A percentile compares a stretch with the other conserved stretches of the same genome.
Conservation (phyloP, 2,329 filamentous ascomycete genomes). For the Plenodomus tracheiphilus region DNA sequence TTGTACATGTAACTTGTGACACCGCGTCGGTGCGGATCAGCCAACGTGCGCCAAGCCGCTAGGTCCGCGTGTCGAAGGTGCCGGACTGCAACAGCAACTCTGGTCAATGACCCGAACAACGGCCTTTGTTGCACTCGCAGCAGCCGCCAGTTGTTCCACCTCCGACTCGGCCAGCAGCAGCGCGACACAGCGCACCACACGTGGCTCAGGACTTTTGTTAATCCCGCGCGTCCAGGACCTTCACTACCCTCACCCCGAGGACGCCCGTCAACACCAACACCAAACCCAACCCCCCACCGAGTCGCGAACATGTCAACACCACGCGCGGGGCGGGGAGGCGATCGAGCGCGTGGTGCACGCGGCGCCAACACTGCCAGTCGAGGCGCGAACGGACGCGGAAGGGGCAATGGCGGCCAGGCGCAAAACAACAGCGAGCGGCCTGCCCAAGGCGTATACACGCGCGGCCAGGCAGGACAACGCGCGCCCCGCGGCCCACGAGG, state of each 20-base stretch:
- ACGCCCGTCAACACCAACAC: neutral
- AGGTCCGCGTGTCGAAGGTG: neutral
- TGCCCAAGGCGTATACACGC: conserved; percentile 11
- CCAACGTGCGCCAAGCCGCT: conserved; percentile 15
- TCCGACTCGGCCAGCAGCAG: conserved; percentile 20
- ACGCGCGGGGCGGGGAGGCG: conserved; percentile 26
- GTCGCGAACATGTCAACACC: conserved; percentile 35
- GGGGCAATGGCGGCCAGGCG: conserved; percentile 14
- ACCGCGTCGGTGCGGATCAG: neutral
- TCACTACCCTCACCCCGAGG: neutral
- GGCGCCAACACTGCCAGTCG: conserved; percentile 10
- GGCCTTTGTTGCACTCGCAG: conserved; percentile 23
- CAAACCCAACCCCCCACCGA: conserved; percentile 6
- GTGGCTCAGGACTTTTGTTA: neutral
- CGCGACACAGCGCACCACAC: neutral
- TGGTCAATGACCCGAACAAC: conserved; percentile 4
- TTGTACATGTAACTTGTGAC: too few species aligned
- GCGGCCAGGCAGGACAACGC: conserved; percentile 8
- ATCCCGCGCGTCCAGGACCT: neutral
- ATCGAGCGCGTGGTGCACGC: conserved; percentile 19
- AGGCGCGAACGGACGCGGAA: conserved; percentile 17
- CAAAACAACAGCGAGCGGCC: conserved; percentile 13
- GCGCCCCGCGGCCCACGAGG: conserved; percentile 7
- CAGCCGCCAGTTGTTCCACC: conserved; percentile 23
- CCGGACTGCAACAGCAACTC: neutral